These are phyloP conservation scores for Thalia dealbata DNA, from an alignment of 176 grass and related monocot genomes.

Conservation along the genomic window DNA sequence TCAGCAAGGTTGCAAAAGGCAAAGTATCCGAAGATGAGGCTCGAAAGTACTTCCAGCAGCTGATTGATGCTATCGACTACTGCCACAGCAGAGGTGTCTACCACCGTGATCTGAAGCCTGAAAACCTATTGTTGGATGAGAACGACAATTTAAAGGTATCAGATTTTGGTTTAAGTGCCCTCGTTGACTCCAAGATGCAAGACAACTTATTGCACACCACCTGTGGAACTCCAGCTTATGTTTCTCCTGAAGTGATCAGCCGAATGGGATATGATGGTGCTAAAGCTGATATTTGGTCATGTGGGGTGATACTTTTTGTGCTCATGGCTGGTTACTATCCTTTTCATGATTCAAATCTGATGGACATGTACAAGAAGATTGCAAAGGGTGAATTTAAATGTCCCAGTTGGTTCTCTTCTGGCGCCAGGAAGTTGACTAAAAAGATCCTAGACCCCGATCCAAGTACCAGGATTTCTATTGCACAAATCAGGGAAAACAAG, in stretches of 20 bases:
- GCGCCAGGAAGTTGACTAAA: slow-evolving; percentile 48
- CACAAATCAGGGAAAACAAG: slow-evolving; percentile 53
- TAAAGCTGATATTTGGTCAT: slow-evolving; percentile 86
- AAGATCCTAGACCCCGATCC: slow-evolving; percentile 77
- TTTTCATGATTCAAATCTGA: slow-evolving; percentile 90
- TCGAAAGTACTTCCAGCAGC: slow-evolving; percentile 83
- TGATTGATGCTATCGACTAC: slow-evolving; percentile 81
- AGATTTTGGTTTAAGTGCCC: slow-evolving; percentile 95
- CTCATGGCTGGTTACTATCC: slow-evolving; percentile 81
- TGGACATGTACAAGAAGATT: slow-evolving; percentile 91
- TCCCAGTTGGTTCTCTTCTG: slow-evolving; percentile 56
- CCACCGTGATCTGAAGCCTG: slow-evolving; percentile 86
- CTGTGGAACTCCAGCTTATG: slow-evolving; percentile 95
- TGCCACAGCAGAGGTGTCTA: slow-evolving; percentile 89
- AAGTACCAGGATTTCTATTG: slow-evolving; percentile 62
- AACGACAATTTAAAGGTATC: slow-evolving; percentile 80
- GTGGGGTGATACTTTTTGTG: slow-evolving; percentile 86
- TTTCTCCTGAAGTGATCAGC: slow-evolving; percentile 76
- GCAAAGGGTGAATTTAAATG: slow-evolving; percentile 67
- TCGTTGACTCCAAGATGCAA: slow-evolving; percentile 64
- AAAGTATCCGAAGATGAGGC: slow-evolving; percentile 59
- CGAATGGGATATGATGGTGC: slow-evolving; percentile 84
- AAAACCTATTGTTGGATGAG: slow-evolving; percentile 87
- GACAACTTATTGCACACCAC: slow-evolving; percentile 79
- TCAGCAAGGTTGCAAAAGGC: slow-evolving; percentile 74